Conservation (phyloP, 106 monocot species). For the Iris macrosiphon region DNA sequence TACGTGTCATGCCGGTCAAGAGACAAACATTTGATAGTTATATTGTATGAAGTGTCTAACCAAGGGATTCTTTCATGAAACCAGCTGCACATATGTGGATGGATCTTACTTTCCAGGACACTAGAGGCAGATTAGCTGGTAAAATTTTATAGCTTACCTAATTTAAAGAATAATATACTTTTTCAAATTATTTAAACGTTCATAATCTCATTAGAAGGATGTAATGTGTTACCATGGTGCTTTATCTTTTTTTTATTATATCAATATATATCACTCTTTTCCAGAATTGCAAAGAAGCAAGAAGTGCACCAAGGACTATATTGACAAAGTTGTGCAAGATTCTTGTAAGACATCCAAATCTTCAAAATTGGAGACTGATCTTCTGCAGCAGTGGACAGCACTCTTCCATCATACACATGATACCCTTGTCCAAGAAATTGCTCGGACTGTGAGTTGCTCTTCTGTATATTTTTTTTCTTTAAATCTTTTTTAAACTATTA, state of each 20-base stretch:
- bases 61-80: too few species aligned
- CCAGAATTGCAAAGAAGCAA: slow-evolving; percentile 34
- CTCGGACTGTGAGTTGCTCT: slow-evolving; percentile 33
- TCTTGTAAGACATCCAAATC: slow-evolving; percentile 8
- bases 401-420: slow-evolving; percentile 34
- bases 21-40: too few species aligned
- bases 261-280: slow-evolving; percentile 7
- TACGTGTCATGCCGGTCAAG: too few species aligned
- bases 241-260: neutral
- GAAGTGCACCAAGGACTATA: slow-evolving; percentile 17
- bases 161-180: neutral
- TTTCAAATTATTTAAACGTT: too few species aligned
- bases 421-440: slow-evolving; percentile 26
- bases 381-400: slow-evolving; percentile 38
- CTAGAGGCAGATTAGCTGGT: slow-evolving; percentile 30
- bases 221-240: neutral
- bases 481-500: too few species aligned
- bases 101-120: slow-evolving; percentile 36
- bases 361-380: slow-evolving; percentile 30
- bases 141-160: neutral
- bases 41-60: too few species aligned
- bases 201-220: neutral
- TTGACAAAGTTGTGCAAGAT: slow-evolving; percentile 7
- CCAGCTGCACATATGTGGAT: slow-evolving; percentile 39
- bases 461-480: too few species aligned